phyloP scores from a whole-genome alignment of 2,329 filamentous ascomycete genomes.

The Colletotrichum chlorophyti region DNA sequence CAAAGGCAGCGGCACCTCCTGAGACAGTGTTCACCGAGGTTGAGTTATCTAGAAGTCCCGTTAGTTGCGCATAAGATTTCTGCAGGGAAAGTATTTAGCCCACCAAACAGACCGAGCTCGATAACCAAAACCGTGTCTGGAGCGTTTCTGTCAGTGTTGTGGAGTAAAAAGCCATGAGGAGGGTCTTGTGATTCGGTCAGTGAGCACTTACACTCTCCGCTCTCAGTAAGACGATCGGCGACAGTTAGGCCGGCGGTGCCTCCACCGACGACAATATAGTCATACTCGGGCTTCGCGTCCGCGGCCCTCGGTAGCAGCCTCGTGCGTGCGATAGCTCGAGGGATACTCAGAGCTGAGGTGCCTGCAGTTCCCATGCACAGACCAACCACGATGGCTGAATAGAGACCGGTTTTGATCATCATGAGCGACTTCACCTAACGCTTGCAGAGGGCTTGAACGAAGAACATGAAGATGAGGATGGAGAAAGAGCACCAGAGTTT shows the following conservation, averaged over 20 bases:
- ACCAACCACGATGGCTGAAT: not conserved
- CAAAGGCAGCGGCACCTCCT: conserved; percentile 17
- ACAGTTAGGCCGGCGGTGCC: conserved; percentile 30
- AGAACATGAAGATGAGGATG: no score
- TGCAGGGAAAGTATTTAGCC: not conserved
- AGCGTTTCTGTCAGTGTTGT: not conserved
- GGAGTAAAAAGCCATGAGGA: not conserved
- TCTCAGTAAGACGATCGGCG: conserved; percentile 30
- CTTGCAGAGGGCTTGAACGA: no score
- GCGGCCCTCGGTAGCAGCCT: not conserved
- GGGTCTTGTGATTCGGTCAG: not conserved
- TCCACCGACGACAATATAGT: conserved; percentile 34
- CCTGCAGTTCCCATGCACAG: not conserved
- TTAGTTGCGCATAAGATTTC: no score
- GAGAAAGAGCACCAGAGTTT: no score
- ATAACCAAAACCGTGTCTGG: conserved; percentile 31
- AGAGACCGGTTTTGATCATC: not conserved
- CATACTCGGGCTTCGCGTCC: conserved; percentile 26
- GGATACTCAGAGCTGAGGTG: not conserved
- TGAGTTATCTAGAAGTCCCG: conserved; percentile 32
- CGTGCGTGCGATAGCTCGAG: conserved; percentile 6
- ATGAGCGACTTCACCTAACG: no score
- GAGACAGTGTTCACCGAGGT: conserved; percentile 32
- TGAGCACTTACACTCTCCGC: conserved; percentile 25
- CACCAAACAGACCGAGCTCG: conserved; percentile 30